Base-by-base conservation (phyloP, 2,329 filamentous ascomycete species). In the Dryadomyces quercivorus region DNA sequence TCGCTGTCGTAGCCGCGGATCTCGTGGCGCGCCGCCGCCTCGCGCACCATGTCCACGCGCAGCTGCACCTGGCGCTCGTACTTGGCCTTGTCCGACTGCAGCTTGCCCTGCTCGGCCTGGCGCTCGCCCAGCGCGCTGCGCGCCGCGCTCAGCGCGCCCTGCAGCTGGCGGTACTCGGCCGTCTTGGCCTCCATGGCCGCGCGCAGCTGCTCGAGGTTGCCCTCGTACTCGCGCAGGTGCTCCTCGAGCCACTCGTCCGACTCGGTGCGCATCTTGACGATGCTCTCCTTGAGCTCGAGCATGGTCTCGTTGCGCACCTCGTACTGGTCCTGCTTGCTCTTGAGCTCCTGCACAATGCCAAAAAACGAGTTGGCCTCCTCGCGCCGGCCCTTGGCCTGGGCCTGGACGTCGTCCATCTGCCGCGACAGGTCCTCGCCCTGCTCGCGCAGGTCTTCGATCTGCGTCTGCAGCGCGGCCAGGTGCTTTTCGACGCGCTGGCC, bases 21-120 rank as follows among this genome's bases (percentile, higher is more conserved):
- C 56, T 81, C 83, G 67, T 95, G 87, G 26, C 75, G 76, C 48
- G 81, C 76, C 16, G 92, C 89, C 42, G 88, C 82, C 55, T 91
- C 84, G 59, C 84, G 88, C 54, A 96, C 82, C 66, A 95, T 78
- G 10, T 78, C 75, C 62, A 85, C 77, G 43, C 92, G 85, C 47
- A 79, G 74, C 61, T 81, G 74, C 3, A 95, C 66, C 60, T 96
- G 87, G 4, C 85, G 81, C 64, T 96, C 88, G 64, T 93, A 88
- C 62, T 86, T 88, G 58, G 88, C 85, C 70, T 92, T 90, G 64
- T 95, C 85, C 2, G 91, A 92, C 67, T 93, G 81, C 61, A 85
- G 83, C 60, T 85, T 88, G 46, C 92, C 92, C 61, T 82, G 77
- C 61, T 90, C 85, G 1, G 78, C 72, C 42, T 80, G 71, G 61